Evolutionary conservation across 164 flowering plant genomes (phyloP), one percentile per base, ranked within the genome.

Genomic region (Protea cynaroides): DNA sequence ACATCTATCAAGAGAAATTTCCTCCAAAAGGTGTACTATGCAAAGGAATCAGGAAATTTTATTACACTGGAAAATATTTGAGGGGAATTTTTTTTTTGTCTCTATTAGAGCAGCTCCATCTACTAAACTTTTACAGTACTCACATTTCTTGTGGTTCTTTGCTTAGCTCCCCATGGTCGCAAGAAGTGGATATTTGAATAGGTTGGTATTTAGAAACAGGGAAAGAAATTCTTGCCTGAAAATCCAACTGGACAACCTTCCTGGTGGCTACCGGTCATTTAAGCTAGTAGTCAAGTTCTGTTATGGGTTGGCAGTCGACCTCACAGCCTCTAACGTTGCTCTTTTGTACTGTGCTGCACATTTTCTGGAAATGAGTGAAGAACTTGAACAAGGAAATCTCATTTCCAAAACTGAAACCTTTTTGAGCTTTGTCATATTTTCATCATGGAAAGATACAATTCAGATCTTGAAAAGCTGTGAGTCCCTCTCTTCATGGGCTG

Each of bases 301-400:
- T 49, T 80, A 82, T 49, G 80, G 83, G 1, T 64, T 69, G 72
- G 63, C 76, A 53, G 49, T 80, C 18, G 72, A 78, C 56, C 59
- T 78, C 0, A 74, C 75, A 22, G 71, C 73, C 18, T 6, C 62
- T 36, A 82, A 76, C 61, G 53, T 74, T 50, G 82, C 76, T 14
- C 70, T 73, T 8, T 47, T 78, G 8, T 71, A 69, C 15, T 80
- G 79, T 64, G 80, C 83, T 25, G 72, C 82, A 24, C 65, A 75
- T 60, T 76, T 78, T 64, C 56, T 82, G 72, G 83, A 80, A 59
- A 78, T 82, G 86, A 71, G 51, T 53, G 86, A 82, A n/a, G 80
- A 78, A 56, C 38, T 76, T 22, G 73, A 62, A 52, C 58, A 64
- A 65, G 80, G 73, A 43, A 80, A 82, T 61, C 80, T 82, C 43